Evolutionary conservation across 805 yeast genomes (phyloP).

Genomic region (Yarrowia sp.): DNA sequence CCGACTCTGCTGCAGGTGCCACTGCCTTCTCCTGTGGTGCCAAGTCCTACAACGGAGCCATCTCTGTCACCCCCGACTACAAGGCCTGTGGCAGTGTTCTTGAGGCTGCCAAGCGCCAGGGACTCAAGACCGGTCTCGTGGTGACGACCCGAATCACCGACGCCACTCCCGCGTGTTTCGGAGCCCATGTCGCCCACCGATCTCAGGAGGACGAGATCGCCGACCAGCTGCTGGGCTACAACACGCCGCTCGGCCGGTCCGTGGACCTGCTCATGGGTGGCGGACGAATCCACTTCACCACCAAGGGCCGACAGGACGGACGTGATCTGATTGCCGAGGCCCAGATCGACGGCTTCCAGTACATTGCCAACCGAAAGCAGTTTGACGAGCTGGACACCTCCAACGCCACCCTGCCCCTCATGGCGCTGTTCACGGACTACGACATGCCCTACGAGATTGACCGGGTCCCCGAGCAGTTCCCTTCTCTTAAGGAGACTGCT

Average conservation of each 20-base stretch:
- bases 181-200: slow-evolving; percentile 78
- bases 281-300: slow-evolving; percentile 84
- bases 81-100: slow-evolving; percentile 86
- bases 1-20: slow-evolving; percentile 98
- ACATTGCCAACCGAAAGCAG: slow-evolving; percentile 63
- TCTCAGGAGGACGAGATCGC: slow-evolving; percentile 86
- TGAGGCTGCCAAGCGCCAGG: slow-evolving; percentile 84
- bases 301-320: slow-evolving; percentile 72
- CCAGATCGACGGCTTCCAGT: slow-evolving; percentile 63
- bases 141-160: slow-evolving; percentile 93
- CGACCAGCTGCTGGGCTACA: slow-evolving; percentile 77
- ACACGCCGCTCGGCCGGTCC: slow-evolving; percentile 75
- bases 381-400: slow-evolving; percentile 68
- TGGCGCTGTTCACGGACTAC: slow-evolving; percentile 74
- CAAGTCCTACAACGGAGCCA: slow-evolving; percentile 88
- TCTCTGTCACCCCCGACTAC: slow-evolving; percentile 75
- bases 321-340: slow-evolving; percentile 74
- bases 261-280: slow-evolving; percentile 92
- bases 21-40: slow-evolving; percentile 88
- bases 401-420: slow-evolving; percentile 74
- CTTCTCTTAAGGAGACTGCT: slow-evolving; percentile 82
- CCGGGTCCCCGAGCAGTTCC: slow-evolving; percentile 65
- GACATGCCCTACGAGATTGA: slow-evolving; percentile 90
- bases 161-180: slow-evolving; percentile 93
- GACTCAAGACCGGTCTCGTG: slow-evolving; percentile 85